Percentiles rank a stretch among this genome's conserved stretches.
phyloP scores from a whole-genome alignment of 2,329 filamentous ascomycete species.

The Scedosporium dehoogii region DNA sequence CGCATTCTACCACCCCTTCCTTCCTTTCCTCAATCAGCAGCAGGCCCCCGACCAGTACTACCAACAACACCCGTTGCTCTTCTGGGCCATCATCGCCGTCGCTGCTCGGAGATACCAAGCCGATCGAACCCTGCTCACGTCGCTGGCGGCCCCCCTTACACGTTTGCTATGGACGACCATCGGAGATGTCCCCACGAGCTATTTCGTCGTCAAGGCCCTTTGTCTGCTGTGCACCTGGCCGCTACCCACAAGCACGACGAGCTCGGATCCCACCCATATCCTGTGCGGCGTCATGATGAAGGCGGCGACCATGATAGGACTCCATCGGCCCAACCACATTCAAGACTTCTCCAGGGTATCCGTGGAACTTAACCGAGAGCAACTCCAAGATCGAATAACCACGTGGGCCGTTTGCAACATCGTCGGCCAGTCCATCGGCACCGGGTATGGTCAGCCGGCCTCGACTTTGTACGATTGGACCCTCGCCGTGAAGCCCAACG shows the following conservation, averaged over 20 bases:
- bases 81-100: conserved; percentile 74
- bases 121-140: conserved; percentile 54
- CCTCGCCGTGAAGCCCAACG: conserved; percentile 49
- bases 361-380: conserved; percentile 66
- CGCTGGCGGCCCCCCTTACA: conserved; percentile 58
- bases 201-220: conserved; percentile 72
- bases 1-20: conserved; percentile 63
- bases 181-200: conserved; percentile 65
- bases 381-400: conserved; percentile 66
- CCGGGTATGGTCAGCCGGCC: conserved; percentile 72
- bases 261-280: conserved; percentile 72
- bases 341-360: conserved; percentile 74
- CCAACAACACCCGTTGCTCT: conserved; percentile 68
- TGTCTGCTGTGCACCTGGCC: conserved; percentile 77
- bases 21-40: conserved; percentile 61
- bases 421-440: conserved; percentile 72
- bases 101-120: conserved; percentile 60
- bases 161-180: conserved; percentile 69
- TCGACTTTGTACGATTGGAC: conserved; percentile 72
- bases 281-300: conserved; percentile 80
- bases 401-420: conserved; percentile 85
- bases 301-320: conserved; percentile 70
- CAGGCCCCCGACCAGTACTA: conserved; percentile 65
- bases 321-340: conserved; percentile 71
- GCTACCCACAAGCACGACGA: conserved; percentile 69